Evolutionary conservation across 225 moss, liverwort and hornwort genomes (phyloP).

Genomic region (Pleurozium schreberi): DNA sequence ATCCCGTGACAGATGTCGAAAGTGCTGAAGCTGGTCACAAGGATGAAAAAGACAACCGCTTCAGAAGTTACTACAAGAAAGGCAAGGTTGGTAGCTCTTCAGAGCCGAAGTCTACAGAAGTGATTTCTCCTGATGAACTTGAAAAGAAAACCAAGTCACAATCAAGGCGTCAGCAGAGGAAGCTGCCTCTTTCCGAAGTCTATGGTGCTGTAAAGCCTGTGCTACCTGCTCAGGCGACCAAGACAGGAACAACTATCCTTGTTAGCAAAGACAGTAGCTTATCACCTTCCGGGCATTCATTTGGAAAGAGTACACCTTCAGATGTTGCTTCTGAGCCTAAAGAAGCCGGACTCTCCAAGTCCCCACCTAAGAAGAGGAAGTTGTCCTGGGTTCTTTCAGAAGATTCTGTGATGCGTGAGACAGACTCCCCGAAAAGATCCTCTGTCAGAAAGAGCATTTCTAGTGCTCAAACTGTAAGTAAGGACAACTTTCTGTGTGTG

Average conservation of each 20-base stretch:
- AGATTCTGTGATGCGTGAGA: constrained; percentile 23
- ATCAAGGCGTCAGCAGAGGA: constrained; percentile 51
- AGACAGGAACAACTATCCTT: not conserved
- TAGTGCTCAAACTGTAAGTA: constrained; percentile 22
- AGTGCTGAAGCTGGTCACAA: constrained; percentile 13
- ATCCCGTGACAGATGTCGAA: not conserved
- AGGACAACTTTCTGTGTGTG: not conserved
- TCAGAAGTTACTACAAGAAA: constrained; percentile 36
- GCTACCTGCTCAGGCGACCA: constrained; percentile 2
- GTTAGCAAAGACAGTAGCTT: constrained; percentile 17
- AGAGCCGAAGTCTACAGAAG: constrained; percentile 30
- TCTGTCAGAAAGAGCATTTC: constrained; percentile 25
- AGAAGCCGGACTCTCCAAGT: constrained; percentile 11
- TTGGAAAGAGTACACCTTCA: constrained; percentile 19
- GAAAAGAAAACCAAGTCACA: constrained; percentile 41
- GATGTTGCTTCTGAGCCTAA: constrained; percentile 21
- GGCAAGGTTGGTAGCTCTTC: constrained; percentile 17
- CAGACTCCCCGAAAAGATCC: constrained; percentile 4
- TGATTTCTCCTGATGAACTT: constrained; percentile 11
- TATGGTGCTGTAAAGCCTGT: constrained; percentile 34
- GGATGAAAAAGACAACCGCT: constrained; percentile 20
- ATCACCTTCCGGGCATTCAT: constrained; percentile 25
- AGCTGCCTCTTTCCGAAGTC: constrained; percentile 55
- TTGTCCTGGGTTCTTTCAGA: constrained; percentile 37
- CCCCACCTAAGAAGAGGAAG: constrained; percentile 50